phyloP scores from a whole-genome alignment of 495 filamentous ascomycete genomes.

The Hyaloscypha variabilis region DNA sequence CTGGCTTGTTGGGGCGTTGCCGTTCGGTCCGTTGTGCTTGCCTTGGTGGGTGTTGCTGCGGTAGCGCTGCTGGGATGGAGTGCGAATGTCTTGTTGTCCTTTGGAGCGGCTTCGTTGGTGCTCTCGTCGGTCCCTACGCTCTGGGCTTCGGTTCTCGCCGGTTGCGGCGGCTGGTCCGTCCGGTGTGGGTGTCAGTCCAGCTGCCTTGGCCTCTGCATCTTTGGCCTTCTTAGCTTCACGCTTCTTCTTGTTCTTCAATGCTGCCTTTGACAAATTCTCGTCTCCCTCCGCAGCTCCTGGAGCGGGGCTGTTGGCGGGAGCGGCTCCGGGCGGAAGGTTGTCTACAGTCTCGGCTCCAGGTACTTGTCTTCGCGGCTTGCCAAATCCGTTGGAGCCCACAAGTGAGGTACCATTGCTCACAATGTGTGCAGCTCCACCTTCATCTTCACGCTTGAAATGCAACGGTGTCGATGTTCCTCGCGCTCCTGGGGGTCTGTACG shows the following conservation, averaged over 20 bases:
- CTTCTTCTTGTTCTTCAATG: slow-evolving; percentile 99
- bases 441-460: slow-evolving; percentile 96
- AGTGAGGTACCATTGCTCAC: slow-evolving; percentile 72
- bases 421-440: slow-evolving; percentile 88
- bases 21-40: slow-evolving; percentile 29
- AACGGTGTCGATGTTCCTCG: slow-evolving; percentile 86
- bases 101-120: slow-evolving; percentile 64
- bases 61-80: slow-evolving; percentile 45
- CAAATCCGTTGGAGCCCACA: slow-evolving; percentile 75
- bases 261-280: slow-evolving; percentile 80
- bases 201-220: slow-evolving; percentile 63
- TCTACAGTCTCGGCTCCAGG: slow-evolving; percentile 55
- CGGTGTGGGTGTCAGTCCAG: slow-evolving; percentile 40
- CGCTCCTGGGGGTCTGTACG: slow-evolving; percentile 95
- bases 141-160: slow-evolving; percentile 63
- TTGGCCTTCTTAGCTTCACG: slow-evolving; percentile 93
- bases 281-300: slow-evolving; percentile 67
- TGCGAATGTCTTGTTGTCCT: slow-evolving; percentile 39
- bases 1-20: slow-evolving; percentile 5
- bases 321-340: slow-evolving; percentile 66
- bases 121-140: slow-evolving; percentile 52
- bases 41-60: slow-evolving; percentile 39
- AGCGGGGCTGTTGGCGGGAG: slow-evolving; percentile 54
- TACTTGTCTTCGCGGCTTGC: slow-evolving; percentile 59
- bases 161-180: slow-evolving; percentile 37